phyloP scores from a whole-genome alignment of 1,284 basidiomycete species.

The Trichosporon faecale region DNA sequence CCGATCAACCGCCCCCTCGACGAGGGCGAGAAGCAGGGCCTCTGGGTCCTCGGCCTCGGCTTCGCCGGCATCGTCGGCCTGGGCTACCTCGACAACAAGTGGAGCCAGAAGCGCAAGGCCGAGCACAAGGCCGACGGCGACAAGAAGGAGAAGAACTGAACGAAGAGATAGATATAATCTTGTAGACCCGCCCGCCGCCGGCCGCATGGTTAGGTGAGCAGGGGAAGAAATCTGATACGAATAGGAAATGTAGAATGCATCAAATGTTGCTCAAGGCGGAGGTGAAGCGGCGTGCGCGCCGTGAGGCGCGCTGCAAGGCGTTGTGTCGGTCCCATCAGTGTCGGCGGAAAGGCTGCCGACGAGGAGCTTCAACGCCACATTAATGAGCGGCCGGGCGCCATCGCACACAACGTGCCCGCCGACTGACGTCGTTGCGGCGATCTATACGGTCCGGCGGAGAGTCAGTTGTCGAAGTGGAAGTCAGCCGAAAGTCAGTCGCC shows the following conservation, averaged over 20 bases:
- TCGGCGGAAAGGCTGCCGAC: too few relatives aligned
- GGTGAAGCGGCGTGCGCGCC: too few relatives aligned
- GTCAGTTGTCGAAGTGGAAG: too few relatives aligned
- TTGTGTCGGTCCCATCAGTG: too few relatives aligned
- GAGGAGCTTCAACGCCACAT: too few relatives aligned
- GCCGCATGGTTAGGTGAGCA: too few relatives aligned
- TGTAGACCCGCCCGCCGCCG: neutral
- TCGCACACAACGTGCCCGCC: too few relatives aligned
- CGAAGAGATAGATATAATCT: neutral
- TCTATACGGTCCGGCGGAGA: too few relatives aligned
- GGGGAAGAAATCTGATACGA: neutral
- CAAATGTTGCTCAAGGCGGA: neutral
- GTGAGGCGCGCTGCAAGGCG: too few relatives aligned
- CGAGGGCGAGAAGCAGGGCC: conserved; percentile 58
- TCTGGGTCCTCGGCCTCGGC: conserved; percentile 59
- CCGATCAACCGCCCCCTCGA: conserved; percentile 55
- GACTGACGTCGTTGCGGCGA: too few relatives aligned
- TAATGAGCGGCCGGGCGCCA: too few relatives aligned
- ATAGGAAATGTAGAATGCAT: neutral
- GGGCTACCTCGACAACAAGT: conserved; percentile 35
- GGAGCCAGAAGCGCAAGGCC: neutral
- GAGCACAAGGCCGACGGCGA: conserved; percentile 10
- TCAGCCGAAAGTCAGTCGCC: too few relatives aligned
- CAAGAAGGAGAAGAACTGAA: conserved; percentile 1
- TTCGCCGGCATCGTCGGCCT: conserved; percentile 58